Conservation (phyloP, 441 rosid genomes). For the Erodium trifolium region DNA sequence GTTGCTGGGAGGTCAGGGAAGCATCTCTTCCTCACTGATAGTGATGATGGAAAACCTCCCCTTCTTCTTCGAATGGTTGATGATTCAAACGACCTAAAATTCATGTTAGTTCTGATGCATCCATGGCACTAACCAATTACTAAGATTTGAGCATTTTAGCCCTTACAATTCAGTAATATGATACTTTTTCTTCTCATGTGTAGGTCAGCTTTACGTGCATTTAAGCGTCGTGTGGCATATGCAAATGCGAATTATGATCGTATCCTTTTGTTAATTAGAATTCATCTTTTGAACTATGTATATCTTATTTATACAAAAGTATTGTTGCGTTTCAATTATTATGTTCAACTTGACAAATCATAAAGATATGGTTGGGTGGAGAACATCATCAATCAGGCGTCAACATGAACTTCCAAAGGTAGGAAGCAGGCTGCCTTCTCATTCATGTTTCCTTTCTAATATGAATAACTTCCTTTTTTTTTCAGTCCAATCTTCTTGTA, state of each 20-base stretch:
- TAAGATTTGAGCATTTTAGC: constrained; percentile 13
- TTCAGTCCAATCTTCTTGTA: constrained; percentile 59
- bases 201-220: constrained; percentile 78
- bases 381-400: constrained; percentile 87
- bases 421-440: background rate
- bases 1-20: constrained; percentile 85
- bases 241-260: constrained; percentile 81
- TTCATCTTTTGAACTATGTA: constrained; percentile 12
- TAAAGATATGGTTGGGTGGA: constrained; percentile 87
- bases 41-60: constrained; percentile 66
- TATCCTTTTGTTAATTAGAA: constrained; percentile 43
- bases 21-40: constrained; percentile 82
- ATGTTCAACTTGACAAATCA: constrained; percentile 33
- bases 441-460: too few species aligned
- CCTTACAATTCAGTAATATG: constrained; percentile 14
- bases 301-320: constrained; percentile 14
- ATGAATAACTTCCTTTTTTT: constrained; percentile 12
- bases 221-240: constrained; percentile 84
- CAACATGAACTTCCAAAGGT: constrained; percentile 84
- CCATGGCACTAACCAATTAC: constrained; percentile 8
- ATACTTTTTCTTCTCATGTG: constrained; percentile 18
- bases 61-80: constrained; percentile 86
- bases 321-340: constrained; percentile 11
- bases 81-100: constrained; percentile 55
- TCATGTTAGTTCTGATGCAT: constrained; percentile 49